Evolutionary conservation across 2,329 filamentous ascomycete genomes (phyloP), one percentile per base, ranked within the genome.

Genomic region (Monascus ruber): DNA sequence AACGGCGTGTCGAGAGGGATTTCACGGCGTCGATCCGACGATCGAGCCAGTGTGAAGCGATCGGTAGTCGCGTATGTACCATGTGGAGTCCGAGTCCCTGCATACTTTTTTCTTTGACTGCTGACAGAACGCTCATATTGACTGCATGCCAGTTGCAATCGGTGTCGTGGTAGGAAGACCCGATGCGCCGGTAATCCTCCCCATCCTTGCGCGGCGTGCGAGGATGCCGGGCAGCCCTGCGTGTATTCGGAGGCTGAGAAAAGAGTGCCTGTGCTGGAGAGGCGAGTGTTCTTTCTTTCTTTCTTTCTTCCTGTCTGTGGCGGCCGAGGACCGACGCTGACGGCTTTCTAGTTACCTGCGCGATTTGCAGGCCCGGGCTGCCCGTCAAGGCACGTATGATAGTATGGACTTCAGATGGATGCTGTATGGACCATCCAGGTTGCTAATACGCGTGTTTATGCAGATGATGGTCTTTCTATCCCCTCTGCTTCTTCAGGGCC

Each of bases 181-280:
- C 56, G 58, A 38, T 63, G 60, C 39, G 51, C 50, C 25, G 59
- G 59, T 5, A 57, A 43, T 33, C 56, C 58, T 8, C 60, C 60
- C 2, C 47, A 51, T n/a, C 56, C 57, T 4, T 63, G 60, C 38
- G 50, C 53, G 24, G 52, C 56, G 6, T 62, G 59, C 34, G 51
- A 54, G 27, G 58, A 59, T 36, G 55, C 43, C 1, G 55, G 54
- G 1, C 52, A 53, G 5, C 35, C 45, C 10, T 63, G 60, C 43
- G 47, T 60, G 9, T 63, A 62, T 41, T 55, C 59, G 0, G 59
- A 63, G 46, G 53, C 55, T 5, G 59, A 62, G 33, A 60, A 59
- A 37, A 49, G 58, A 6, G 47, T 63, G 8, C 56, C 56, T 1
- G 55, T 63, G 24, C 52, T 57, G 4, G 59, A 62, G 40, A 62